Percentiles rank a stretch among this genome's conserved stretches.
These are phyloP conservation scores for Coniochaeta sp. DNA, from an alignment of 2,329 filamentous ascomycete genomes.

Conservation along the genomic window DNA sequence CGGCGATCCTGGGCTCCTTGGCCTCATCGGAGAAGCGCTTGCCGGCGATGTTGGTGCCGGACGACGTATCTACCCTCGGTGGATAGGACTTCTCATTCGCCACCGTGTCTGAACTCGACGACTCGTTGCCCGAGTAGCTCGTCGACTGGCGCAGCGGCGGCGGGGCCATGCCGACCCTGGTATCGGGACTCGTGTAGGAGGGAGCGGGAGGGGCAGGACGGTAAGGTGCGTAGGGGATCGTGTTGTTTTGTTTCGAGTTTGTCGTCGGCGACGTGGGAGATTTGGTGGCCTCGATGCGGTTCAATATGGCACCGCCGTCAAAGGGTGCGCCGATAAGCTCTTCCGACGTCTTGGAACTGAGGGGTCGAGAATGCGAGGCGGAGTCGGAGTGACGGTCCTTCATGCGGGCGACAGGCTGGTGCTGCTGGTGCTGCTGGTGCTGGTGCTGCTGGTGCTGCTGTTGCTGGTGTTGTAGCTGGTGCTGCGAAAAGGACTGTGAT, in stretches of 20 bases:
- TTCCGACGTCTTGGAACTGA: conserved; percentile 42
- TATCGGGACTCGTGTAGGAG: conserved; percentile 45
- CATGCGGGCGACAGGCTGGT: conserved; percentile 5
- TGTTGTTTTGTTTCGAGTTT: conserved; percentile 12
- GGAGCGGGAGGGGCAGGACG: conserved; percentile 18
- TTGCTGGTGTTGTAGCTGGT: background rate
- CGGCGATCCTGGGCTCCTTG: conserved; percentile 51
- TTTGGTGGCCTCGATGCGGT: conserved; percentile 49
- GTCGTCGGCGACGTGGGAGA: conserved; percentile 18
- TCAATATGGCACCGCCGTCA: conserved; percentile 55
- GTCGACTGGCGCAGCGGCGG: conserved; percentile 58
- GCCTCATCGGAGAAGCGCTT: conserved; percentile 76
- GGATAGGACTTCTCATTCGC: conserved; percentile 37
- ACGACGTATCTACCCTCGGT: conserved; percentile 33
- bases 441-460: background rate
- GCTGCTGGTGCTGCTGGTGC: background rate
- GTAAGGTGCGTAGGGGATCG: conserved; percentile 19
- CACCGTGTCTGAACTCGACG: conserved; percentile 28
- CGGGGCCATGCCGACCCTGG: conserved; percentile 38
- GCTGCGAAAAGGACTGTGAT: conserved; percentile 4
- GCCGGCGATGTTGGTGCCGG: conserved; percentile 34
- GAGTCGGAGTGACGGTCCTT: conserved; percentile 17
- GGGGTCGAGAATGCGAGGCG: conserved; percentile 21
- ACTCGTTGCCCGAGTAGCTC: conserved; percentile 51
- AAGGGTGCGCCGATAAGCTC: conserved; percentile 60